A percentile compares a stretch with the other conserved stretches of the same genome.
phyloP scores from a whole-genome alignment of 768 basidiomycete genomes.

The Agaricus subrufescens region DNA sequence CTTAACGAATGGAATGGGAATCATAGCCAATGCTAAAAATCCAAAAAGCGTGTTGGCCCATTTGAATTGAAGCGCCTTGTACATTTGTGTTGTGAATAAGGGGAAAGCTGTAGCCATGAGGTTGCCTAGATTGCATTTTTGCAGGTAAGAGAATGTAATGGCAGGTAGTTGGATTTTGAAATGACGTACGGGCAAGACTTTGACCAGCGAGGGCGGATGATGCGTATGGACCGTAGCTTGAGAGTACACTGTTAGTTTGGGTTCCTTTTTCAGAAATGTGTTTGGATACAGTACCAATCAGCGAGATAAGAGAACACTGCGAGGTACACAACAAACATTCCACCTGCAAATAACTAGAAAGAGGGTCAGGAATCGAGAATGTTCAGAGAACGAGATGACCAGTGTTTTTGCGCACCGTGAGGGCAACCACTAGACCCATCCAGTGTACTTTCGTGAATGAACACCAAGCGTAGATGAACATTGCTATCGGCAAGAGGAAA shows the following conservation, averaged over 20 bases:
- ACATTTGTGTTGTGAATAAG: conserved; percentile 60
- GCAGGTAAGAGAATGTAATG: neutral
- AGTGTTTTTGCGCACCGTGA: conserved; percentile 25
- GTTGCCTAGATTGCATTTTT: conserved; percentile 19
- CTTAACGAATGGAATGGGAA: conserved; percentile 42
- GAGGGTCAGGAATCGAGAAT: no score
- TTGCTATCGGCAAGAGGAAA: conserved; percentile 47
- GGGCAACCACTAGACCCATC: conserved; percentile 55
- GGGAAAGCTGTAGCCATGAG: conserved; percentile 50
- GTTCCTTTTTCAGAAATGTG: neutral
- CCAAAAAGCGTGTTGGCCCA: conserved; percentile 62
- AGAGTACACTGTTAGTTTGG: neutral
- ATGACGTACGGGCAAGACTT: conserved; percentile 43
- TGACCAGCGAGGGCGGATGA: conserved; percentile 69
- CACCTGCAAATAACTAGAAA: conserved; percentile 42
- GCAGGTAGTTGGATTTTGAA: neutral
- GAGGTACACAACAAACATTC: conserved; percentile 49
- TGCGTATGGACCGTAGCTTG: conserved; percentile 55
- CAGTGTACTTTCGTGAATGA: conserved; percentile 53
- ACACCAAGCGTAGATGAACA: conserved; percentile 75
- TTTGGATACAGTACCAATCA: conserved; percentile 40
- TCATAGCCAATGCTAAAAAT: conserved; percentile 44
- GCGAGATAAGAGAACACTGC: conserved; percentile 60
- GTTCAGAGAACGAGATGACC: neutral
- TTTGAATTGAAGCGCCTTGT: conserved; percentile 44